These are phyloP conservation scores for Ceratocystis destructans DNA, from an alignment of 2,329 filamentous ascomycete genomes.

Conservation along the genomic window DNA sequence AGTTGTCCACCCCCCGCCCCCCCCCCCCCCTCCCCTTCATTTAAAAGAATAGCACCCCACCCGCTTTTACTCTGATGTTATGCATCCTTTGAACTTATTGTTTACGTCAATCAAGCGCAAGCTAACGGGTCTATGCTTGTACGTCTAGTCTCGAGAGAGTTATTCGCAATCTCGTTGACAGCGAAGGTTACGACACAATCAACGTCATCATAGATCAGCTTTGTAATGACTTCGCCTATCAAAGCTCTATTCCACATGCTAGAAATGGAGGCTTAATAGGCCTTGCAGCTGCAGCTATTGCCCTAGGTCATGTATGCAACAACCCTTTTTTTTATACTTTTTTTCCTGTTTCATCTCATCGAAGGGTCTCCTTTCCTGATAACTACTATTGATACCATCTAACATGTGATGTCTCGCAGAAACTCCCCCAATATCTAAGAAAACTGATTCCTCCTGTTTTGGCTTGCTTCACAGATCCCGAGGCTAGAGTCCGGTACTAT, in stretches of 20 bases:
- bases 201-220: constrained; percentile 86
- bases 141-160: constrained; percentile 66
- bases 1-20: constrained; percentile 26
- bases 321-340: too few relatives aligned
- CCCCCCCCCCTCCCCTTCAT: neutral
- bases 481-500: constrained; percentile 94
- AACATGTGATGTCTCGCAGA: constrained; percentile 29
- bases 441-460: constrained; percentile 93
- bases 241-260: constrained; percentile 90
- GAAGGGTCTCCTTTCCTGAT: neutral
- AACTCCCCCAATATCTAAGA: constrained; percentile 80
- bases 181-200: constrained; percentile 66
- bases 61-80: too few relatives aligned
- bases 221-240: constrained; percentile 94
- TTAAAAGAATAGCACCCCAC: neutral
- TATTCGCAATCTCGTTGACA: constrained; percentile 69
- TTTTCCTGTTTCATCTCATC: constrained; percentile 10
- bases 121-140: neutral
- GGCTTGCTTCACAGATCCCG: constrained; percentile 94
- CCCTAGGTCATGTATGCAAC: constrained; percentile 66
- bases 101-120: neutral
- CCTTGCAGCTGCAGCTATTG: constrained; percentile 87
- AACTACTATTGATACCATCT: neutral
- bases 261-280: constrained; percentile 94
- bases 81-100: too few relatives aligned